Evolutionary conservation across 176 grass and related monocot genomes (phyloP).

Genomic region (Bolboschoenus planiculmis): DNA sequence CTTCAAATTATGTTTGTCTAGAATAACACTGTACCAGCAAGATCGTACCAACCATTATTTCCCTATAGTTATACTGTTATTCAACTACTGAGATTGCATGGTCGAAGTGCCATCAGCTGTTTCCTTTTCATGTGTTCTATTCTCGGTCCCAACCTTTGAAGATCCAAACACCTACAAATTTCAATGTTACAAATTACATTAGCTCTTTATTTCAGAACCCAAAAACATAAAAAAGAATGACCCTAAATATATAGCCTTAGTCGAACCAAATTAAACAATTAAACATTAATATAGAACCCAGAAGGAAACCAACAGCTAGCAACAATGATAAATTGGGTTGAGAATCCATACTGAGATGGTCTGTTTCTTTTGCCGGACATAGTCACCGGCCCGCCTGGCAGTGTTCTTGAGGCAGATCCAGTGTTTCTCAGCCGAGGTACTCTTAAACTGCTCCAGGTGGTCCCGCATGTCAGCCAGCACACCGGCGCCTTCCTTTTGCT

Average conservation of each 20-base stretch:
- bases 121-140: background rate
- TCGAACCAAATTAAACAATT: background rate
- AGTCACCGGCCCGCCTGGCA: constrained; percentile 26
- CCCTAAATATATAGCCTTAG: no score
- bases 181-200: background rate
- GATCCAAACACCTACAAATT: constrained; percentile 9
- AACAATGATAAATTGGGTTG: background rate
- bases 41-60: background rate
- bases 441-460: constrained; percentile 48
- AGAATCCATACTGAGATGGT: constrained; percentile 1
- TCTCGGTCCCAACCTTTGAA: background rate
- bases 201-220: background rate
- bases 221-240: no score
- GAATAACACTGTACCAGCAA: background rate
- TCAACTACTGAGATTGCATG: background rate
- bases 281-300: background rate
- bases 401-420: constrained; percentile 62
- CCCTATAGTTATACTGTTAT: background rate
- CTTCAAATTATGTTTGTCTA: background rate
- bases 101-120: background rate
- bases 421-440: constrained; percentile 34
- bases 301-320: no score
- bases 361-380: constrained; percentile 21
- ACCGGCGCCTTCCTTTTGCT: constrained; percentile 19
- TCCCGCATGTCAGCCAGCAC: constrained; percentile 37